Evolutionary conservation across 2,329 filamentous ascomycete species (phyloP), one percentile per base, ranked within the genome.

Genomic region (Teratosphaeria destructans): DNA sequence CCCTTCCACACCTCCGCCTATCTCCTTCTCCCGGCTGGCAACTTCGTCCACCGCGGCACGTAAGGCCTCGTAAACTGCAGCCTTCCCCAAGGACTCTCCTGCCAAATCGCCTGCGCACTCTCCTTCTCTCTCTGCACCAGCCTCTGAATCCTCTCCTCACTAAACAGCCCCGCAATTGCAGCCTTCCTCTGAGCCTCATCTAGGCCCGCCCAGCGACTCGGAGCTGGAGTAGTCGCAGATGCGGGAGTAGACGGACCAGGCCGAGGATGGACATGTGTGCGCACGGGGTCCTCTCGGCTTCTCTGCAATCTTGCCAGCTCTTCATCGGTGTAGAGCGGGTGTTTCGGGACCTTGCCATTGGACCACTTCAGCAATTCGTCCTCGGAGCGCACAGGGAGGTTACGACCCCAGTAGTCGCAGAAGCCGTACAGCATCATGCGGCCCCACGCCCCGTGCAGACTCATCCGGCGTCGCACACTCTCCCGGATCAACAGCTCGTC

Each of bases 341-440:
- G 43, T 52, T 39, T 43, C 10, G 60, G 57, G 54, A 39, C 43
- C 26, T 57, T 57, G 12, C 60, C 60, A 10, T 56, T 39, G 32
- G 49, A 56, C 60, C 60, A 62, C 43, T 19, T 19, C 14, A 61
- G 26, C 35, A 63, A 12, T 53, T 63, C 61, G 16, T 57, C 59
- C 52, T 61, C 61, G 2, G 23, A 59, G 54, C 58, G 34, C 52
- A 59, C 23, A 14, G 56, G 55, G 19, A 55, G 26, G 29, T 61
- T 60, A 47, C 56, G 56, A 19, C 63, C 63, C 23, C 58, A 32
- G 8, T 55, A 54, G 57, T 63, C 63, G 27, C 57, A 57, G 52
- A 68, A 68, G 0, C 88, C 87, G 77, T 82, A 89, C 16, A 82
- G 62, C 64, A 85, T 76, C 78, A 88, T 85, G 60, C 79, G 75